These are phyloP conservation scores for Penicillium robsamsonii DNA, from an alignment of 495 filamentous ascomycete genomes.

Conservation along the genomic window DNA sequence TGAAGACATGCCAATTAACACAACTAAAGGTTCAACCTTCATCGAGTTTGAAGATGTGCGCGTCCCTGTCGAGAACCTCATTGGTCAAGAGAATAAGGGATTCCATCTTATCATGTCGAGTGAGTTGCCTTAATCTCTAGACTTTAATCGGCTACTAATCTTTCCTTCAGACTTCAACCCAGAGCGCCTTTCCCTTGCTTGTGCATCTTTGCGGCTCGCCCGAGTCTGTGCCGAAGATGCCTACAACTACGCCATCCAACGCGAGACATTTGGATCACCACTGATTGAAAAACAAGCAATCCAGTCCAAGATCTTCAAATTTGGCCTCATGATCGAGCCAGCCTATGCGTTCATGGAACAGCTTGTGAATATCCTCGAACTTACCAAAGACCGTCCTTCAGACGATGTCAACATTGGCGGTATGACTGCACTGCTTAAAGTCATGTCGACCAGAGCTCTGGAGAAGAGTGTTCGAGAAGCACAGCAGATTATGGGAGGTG, in stretches of 20 bases:
- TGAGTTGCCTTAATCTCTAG: conserved; percentile 13
- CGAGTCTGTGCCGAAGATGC: conserved; percentile 50
- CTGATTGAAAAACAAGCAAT: conserved; percentile 48
- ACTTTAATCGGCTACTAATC: not conserved
- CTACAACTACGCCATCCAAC: conserved; percentile 47
- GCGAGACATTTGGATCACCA: conserved; percentile 50
- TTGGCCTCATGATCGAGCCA: conserved; percentile 50
- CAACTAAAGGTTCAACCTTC: conserved; percentile 40
- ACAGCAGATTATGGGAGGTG: conserved; percentile 60
- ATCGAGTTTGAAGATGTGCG: conserved; percentile 48
- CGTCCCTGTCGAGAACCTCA: conserved; percentile 43
- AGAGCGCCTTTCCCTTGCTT: conserved; percentile 44
- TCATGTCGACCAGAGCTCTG: conserved; percentile 52
- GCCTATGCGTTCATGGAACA: conserved; percentile 51
- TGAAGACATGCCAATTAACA: conserved; percentile 2
- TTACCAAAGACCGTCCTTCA: conserved; percentile 33
- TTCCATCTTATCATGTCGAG: conserved; percentile 52
- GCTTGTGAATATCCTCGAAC: conserved; percentile 44
- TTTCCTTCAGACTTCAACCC: conserved; percentile 43
- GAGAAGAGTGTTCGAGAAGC: conserved; percentile 59
- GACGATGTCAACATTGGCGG: conserved; percentile 47
- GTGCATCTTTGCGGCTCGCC: conserved; percentile 42
- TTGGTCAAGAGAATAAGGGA: conserved; percentile 48
- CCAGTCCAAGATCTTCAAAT: conserved; percentile 48
- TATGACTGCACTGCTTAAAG: conserved; percentile 51